Evolutionary conservation across 164 flowering plant genomes (phyloP).

Genomic region (Magnolia officinalis): DNA sequence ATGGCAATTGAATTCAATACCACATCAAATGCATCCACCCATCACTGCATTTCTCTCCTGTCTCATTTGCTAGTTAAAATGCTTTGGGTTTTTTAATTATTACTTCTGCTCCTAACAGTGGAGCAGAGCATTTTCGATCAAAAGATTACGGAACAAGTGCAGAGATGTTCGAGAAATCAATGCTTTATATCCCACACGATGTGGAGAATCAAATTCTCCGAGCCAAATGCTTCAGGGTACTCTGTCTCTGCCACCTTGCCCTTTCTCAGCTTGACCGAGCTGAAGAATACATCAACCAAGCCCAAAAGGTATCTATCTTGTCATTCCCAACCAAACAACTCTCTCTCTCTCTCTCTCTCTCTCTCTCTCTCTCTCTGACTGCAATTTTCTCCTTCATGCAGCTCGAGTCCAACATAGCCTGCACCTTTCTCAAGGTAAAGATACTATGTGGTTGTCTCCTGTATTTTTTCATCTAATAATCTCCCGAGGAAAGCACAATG

Average conservation of each 20-base stretch:
- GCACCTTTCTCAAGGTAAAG: slow-evolving; percentile 83
- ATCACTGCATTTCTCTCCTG: too few species aligned
- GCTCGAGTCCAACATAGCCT: slow-evolving; percentile 79
- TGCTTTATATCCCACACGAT: slow-evolving; percentile 77
- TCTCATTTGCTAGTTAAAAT: too few species aligned
- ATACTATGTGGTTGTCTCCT: background rate
- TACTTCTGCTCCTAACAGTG: slow-evolving; percentile 37
- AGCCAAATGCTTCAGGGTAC: slow-evolving; percentile 84
- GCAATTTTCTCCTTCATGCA: slow-evolving; percentile 28
- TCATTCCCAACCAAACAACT: background rate
- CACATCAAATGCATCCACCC: too few species aligned
- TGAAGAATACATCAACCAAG: slow-evolving; percentile 79
- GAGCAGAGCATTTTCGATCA: slow-evolving; percentile 65
- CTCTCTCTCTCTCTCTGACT: background rate
- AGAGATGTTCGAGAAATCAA: slow-evolving; percentile 80
- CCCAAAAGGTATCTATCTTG: slow-evolving; percentile 62
- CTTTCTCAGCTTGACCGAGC: slow-evolving; percentile 84
- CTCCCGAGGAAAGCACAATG: background rate
- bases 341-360: background rate
- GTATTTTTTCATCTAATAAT: background rate
- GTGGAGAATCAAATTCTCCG: slow-evolving; percentile 57
- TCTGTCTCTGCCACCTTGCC: slow-evolving; percentile 85
- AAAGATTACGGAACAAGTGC: slow-evolving; percentile 75
- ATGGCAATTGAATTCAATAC: too few species aligned
- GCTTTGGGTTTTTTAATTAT: background rate